These are phyloP conservation scores for Hyphodiscus hymeniophilus DNA, from an alignment of 495 filamentous ascomycete genomes.

Conservation along the genomic window DNA sequence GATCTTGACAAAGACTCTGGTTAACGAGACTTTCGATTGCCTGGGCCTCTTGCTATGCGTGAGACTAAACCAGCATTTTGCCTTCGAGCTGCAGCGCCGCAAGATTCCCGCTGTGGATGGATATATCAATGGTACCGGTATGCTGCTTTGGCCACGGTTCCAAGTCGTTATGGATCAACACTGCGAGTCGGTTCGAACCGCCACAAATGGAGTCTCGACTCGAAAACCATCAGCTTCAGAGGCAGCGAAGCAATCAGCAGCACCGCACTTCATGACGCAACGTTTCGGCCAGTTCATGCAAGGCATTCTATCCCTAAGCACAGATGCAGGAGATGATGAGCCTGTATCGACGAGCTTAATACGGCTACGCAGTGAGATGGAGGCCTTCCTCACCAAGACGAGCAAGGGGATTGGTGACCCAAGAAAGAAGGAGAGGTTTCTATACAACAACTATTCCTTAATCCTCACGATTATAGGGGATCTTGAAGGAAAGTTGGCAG, in stretches of 20 bases:
- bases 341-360: slow-evolving; percentile 74
- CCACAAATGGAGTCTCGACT: slow-evolving; percentile 41
- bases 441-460: slow-evolving; percentile 91
- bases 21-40: slow-evolving; percentile 69
- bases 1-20: slow-evolving; percentile 64
- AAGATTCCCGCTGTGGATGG: slow-evolving; percentile 81
- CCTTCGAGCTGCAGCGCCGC: slow-evolving; percentile 86
- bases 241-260: slow-evolving; percentile 60
- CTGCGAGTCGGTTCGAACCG: slow-evolving; percentile 68
- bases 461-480: slow-evolving; percentile 87
- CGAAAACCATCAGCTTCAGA: slow-evolving; percentile 41
- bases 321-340: slow-evolving; percentile 86
- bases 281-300: slow-evolving; percentile 86
- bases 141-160: slow-evolving; percentile 94
- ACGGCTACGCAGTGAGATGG: slow-evolving; percentile 68
- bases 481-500: slow-evolving; percentile 68
- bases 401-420: slow-evolving; percentile 59
- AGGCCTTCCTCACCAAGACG: slow-evolving; percentile 62
- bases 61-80: slow-evolving; percentile 85
- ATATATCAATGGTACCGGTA: slow-evolving; percentile 90
- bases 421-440: slow-evolving; percentile 75
- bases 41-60: slow-evolving; percentile 84
- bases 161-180: slow-evolving; percentile 92
- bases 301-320: slow-evolving; percentile 71
- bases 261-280: slow-evolving; percentile 86